A percentile compares a stretch with the other conserved stretches of the same genome.
These are phyloP conservation scores for Staphylotrichum tortipilum DNA, from an alignment of 495 filamentous ascomycete genomes.

Conservation along the genomic window DNA sequence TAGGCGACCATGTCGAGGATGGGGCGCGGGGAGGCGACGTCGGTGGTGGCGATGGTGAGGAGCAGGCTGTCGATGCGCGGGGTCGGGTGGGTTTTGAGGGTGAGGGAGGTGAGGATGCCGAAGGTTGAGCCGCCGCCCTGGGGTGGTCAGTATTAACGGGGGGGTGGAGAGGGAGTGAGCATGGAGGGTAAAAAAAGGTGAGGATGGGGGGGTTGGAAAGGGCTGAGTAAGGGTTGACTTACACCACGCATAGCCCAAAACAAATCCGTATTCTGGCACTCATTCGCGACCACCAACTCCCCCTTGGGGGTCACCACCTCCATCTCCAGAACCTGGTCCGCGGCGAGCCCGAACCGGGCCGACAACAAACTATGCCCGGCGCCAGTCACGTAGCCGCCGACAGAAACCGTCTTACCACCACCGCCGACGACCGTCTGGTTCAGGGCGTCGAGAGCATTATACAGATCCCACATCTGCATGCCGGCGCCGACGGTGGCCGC, in stretches of 20 bases:
- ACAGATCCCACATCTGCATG: constrained; percentile 29
- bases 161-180: neutral
- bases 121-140: constrained; percentile 59
- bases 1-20: constrained; percentile 31
- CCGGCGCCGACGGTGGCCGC: constrained; percentile 36
- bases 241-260: constrained; percentile 61
- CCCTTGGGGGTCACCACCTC: constrained; percentile 52
- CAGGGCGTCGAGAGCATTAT: constrained; percentile 21
- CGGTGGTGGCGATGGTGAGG: constrained; percentile 11
- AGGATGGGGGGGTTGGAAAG: neutral
- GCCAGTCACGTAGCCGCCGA: constrained; percentile 50
- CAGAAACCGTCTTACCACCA: constrained; percentile 17
- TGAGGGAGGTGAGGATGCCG: constrained; percentile 52
- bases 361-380: constrained; percentile 51
- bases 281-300: constrained; percentile 44
- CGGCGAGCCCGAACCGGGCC: constrained; percentile 50
- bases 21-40: constrained; percentile 3
- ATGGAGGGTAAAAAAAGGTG: no score
- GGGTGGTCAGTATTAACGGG: neutral
- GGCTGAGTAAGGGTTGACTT: constrained; percentile 12
- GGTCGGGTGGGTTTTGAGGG: constrained; percentile 32
- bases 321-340: constrained; percentile 55
- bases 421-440: constrained; percentile 33
- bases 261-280: constrained; percentile 49
- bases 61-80: constrained; percentile 17